Evolutionary conservation across 768 basidiomycete genomes (phyloP).

Genomic region (Boletus tomentosulus): DNA sequence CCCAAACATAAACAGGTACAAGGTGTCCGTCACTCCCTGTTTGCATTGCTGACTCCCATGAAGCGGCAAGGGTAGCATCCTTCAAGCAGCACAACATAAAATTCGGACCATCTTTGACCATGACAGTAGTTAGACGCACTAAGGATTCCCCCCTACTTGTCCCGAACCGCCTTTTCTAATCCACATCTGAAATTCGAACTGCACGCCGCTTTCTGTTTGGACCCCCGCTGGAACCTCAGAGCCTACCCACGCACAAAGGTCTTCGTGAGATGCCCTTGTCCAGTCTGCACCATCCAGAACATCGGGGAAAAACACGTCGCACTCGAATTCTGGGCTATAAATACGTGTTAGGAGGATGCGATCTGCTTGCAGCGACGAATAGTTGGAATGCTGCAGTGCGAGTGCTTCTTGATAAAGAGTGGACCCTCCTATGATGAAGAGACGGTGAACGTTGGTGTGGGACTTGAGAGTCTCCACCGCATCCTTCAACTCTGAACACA

Average conservation of each 20-base stretch:
- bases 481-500: conserved; percentile 17
- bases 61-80: conserved; percentile 62
- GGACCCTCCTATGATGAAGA: conserved; percentile 92
- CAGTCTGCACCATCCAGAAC: conserved; percentile 52
- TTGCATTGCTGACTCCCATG: conserved; percentile 12
- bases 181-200: conserved; percentile 98
- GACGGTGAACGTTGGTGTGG: conserved; percentile 41
- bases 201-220: conserved; percentile 77
- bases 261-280: conserved; percentile 55
- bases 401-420: conserved; percentile 75
- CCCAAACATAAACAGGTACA: conserved; percentile 96
- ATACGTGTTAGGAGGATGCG: conserved; percentile 88
- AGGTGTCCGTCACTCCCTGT: background rate
- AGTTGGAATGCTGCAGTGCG: conserved; percentile 10
- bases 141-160: background rate
- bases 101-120: background rate
- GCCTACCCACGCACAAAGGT: conserved; percentile 72
- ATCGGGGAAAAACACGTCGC: conserved; percentile 85
- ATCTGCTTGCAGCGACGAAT: conserved; percentile 50
- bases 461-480: conserved; percentile 14
- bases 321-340: conserved; percentile 69
- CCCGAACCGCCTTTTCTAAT: conserved; percentile 33
- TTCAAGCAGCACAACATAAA: background rate
- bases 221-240: conserved; percentile 72
- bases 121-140: conserved; percentile 1